Base-by-base conservation (phyloP, 1,139 yeast genomes). In the Torulaspora pretoriensis region DNA sequence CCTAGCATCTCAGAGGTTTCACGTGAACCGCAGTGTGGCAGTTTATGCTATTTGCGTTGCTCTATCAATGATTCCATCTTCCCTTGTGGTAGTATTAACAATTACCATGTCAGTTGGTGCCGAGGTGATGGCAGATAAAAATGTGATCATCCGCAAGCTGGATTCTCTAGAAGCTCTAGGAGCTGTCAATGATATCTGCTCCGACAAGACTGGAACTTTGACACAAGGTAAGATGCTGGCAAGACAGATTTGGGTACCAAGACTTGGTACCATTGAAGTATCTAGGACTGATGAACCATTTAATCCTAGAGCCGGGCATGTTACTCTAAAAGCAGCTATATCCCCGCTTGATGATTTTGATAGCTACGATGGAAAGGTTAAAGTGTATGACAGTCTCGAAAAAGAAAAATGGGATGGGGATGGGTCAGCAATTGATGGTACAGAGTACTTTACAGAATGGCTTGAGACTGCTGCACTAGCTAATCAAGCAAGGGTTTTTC, bases 21-120 rank as follows among this genome's bases (percentile, higher is more conserved):
- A 75, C 81, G 42, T 89, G 90, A 96, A 75, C 87, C 54, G 96
- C 85, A 59, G 92, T 87, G 96, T 90, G 85, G 71, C 96, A 83
- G 64, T 89, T 83, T 56, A 96, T 40, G 89, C 97, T 1, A 97
- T 92, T 19, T 89, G 97, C 14, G 77, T 92, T 47, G 98, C 98
- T 0, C 96, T 92, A 17, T 97, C 98, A 35, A 97, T 97, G 35
- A 92, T 92, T 56, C 99, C 99, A 1, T 97, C 94, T 64, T 97
- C 98, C 38, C 74, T 92, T 53, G 98, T 97, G 0, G 94, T 92
- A 55, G 94, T 94, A 59, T 96, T 92, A 42, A 90, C 98, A 3
- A 97, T 92, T n/a, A 92, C 98, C 0, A 75, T 92, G 63, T 97
- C 98, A 0, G 77, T 92, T 35, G 98, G 98, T 38, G 97, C 94